Evolutionary conservation across 2,329 filamentous ascomycete species (phyloP), one percentile per base, ranked within the genome.

Genomic region (Pyrenochaeta sp.): DNA sequence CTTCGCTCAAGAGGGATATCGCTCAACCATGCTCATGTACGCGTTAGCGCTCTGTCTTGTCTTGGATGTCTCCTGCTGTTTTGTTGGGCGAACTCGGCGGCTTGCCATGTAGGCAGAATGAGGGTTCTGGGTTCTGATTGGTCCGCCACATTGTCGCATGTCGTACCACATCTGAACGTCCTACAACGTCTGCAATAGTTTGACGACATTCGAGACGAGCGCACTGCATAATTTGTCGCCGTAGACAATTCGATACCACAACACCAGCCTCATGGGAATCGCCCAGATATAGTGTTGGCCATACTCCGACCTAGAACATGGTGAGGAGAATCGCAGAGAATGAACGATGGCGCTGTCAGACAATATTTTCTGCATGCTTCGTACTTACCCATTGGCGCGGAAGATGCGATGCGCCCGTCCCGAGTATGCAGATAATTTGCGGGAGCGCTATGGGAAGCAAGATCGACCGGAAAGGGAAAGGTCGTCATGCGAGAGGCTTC

Each of bases 11-110:
- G n/a, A 19, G 32, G 30, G 30, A 50, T 34, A 50, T 56, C n/a
- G 36, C 15, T 19, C 19, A 42, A 47, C 34, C 34, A 45, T 27
- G 30, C 36, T 36, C 37, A 44, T 32, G 43, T 22, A 22, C 42
- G 28, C 37, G 12, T 67, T 68, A 68, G 68, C 66, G 67, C 64
- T 62, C 50, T 40, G 28, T 52, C 36, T 44, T 58, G 50, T 56
- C 53, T 43, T 54, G 27, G 44, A 40, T 53, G 52, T 64, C 52
- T 56, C 46, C 52, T 40, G 40, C 52, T 58, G 56, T 63, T 65
- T 62, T 67, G 68, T 71, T 68, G 68, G 61, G 64, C 62, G 61
- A 65, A 62, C 61, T 67, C 53, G 66, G 71, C 69, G 69, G 69
- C 68, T 72, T 73, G 55, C 45, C 27, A 36, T 45, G 47, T 45